Base-by-base conservation (phyloP, 768 basidiomycete genomes). In the Termitomyces sp. region DNA sequence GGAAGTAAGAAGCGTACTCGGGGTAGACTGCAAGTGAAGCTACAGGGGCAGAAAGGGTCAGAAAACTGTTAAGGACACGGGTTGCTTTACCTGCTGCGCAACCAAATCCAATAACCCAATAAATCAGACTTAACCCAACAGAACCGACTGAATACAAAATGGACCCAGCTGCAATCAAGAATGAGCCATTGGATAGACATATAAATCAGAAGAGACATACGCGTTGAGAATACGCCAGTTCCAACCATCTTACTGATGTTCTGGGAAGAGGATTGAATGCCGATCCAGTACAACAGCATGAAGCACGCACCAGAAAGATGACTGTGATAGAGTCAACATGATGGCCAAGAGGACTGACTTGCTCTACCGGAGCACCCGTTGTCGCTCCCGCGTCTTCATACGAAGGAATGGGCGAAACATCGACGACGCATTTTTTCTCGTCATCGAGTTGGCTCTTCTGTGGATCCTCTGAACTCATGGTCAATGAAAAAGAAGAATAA, bases 211-310 rank as follows among this genome's bases (percentile, higher is more conserved):
- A 28, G 41, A n/a, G 31, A 63, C 60, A 13, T 60, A 69, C 68
- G 69, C 20, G 66, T 70, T 24, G 70, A 68, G 58, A 73, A 72
- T 10, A 76, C 70, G 31, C 74, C 74, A 4, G 72, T 75, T 36
- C 74, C 75, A 62, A 76, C 72, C 71, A 75, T 75, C 57, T 68
- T 71, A 55, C 71, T 70, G 48, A 72, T 60, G 51, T 72, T 72
- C 72, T 73, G 51, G 28, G 28, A 33, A 34, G 7, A 20, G 18
- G 16, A 18, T 51, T 26, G 4, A 51, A 51, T 51, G 24, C 9
- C 10, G 10, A 20, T 29, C 24, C 49, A 28, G 18, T 15, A 53
- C 12, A 53, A 29, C 16, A 37, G 6, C 15, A 22, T 16, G 20
- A 31, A 24, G 22, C 3, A 22, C 10, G 8, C 24, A 62, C 61